Evolutionary conservation across 768 basidiomycete genomes (phyloP).

Genomic region (Chalciporus sphaerocephalus): DNA sequence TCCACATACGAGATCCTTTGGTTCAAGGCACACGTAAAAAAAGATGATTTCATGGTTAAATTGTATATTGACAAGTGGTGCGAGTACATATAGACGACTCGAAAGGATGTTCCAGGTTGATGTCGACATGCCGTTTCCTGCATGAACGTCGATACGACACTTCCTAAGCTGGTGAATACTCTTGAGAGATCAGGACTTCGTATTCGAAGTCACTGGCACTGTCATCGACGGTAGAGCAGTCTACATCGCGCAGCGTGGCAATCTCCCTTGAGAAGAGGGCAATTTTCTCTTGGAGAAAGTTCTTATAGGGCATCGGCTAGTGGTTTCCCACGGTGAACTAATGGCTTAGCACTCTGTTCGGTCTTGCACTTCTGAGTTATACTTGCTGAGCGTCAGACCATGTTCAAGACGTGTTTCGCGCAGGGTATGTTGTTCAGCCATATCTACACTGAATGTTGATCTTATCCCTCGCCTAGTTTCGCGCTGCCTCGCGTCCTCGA

Average conservation of each 20-base stretch:
- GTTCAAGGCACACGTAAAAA: not conserved
- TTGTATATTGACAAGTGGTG: not conserved
- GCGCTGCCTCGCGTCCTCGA: slow-evolving; percentile 39
- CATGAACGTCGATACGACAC: slow-evolving; percentile 51
- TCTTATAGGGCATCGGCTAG: slow-evolving; percentile 21
- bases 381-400: slow-evolving; percentile 7
- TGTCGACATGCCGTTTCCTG: slow-evolving; percentile 64
- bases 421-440: slow-evolving; percentile 14
- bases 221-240: slow-evolving; percentile 49
- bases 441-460: not conserved
- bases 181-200: slow-evolving; percentile 54
- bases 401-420: slow-evolving; percentile 26
- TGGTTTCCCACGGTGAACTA: slow-evolving; percentile 38
- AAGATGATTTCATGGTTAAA: not conserved
- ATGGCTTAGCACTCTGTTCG: not conserved
- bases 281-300: not conserved
- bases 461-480: slow-evolving; percentile 26
- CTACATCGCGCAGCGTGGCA: slow-evolving; percentile 65
- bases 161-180: slow-evolving; percentile 56
- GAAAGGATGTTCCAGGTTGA: slow-evolving; percentile 45
- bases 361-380: not conserved
- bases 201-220: slow-evolving; percentile 58
- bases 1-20: too few species aligned
- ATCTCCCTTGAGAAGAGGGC: slow-evolving; percentile 39
- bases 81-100: not conserved